These are phyloP conservation scores for Blastomyces silverae DNA, from an alignment of 2,329 filamentous ascomycete species.

Conservation along the genomic window DNA sequence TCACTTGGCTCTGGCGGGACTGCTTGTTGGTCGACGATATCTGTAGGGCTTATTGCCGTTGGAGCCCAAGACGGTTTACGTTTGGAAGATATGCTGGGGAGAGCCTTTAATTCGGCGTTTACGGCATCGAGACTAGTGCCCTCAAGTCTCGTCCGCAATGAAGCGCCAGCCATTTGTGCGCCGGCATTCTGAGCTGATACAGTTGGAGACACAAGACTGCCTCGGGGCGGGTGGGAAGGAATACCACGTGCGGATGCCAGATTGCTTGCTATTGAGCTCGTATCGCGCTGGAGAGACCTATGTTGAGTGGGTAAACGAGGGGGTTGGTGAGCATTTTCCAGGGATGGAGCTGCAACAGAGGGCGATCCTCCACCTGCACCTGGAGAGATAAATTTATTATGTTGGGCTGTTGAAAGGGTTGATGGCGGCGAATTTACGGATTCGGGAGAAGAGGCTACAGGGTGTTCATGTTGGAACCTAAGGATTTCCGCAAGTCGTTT, in stretches of 20 bases:
- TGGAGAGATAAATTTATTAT: conserved; percentile 22
- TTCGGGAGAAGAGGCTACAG: conserved; percentile 26
- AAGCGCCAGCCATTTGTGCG: conserved; percentile 58
- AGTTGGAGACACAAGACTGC: conserved; percentile 63
- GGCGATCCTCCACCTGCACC: conserved; percentile 16
- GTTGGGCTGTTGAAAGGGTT: conserved; percentile 15
- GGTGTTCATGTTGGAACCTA: conserved; percentile 57
- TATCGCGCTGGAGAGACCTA: conserved; percentile 55
- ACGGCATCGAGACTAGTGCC: conserved; percentile 24
- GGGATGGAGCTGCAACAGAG: conserved; percentile 22
- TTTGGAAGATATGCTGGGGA: conserved; percentile 21
- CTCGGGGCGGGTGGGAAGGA: conserved; percentile 47
- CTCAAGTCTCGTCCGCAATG: conserved; percentile 37
- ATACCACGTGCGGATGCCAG: conserved; percentile 81
- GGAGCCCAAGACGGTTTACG: conserved; percentile 33
- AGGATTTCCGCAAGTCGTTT: conserved; percentile 74
- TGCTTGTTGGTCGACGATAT: conserved; percentile 32
- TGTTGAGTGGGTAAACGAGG: conserved; percentile 36
- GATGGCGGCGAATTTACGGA: conserved; percentile 16
- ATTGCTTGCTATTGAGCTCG: conserved; percentile 78
- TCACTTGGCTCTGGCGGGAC: conserved; percentile 31
- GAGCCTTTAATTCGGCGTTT: conserved; percentile 19
- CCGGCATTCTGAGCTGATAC: conserved; percentile 67
- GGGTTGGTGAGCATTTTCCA: conserved; percentile 33
- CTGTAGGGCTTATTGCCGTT: conserved; percentile 31